phyloP scores from a whole-genome alignment of 108 stramenopile species.

The Epipyxis sp. region DNA sequence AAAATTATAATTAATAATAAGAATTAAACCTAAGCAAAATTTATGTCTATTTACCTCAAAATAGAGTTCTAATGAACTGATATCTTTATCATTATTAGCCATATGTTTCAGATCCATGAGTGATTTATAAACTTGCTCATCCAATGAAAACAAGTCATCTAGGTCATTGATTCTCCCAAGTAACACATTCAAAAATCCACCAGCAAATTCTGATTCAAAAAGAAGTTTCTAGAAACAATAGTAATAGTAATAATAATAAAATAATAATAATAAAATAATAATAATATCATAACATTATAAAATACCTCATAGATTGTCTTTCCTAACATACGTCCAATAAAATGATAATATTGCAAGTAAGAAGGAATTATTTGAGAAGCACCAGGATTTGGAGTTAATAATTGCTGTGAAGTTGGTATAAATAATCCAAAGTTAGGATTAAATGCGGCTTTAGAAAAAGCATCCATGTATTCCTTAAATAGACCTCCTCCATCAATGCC shows the following conservation, averaged over 20 bases:
- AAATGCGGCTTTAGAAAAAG: conserved; percentile 48
- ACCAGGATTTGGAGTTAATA: conserved; percentile 9
- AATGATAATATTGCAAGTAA: conserved; percentile 73
- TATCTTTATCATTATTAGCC: not conserved
- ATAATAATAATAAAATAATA: not conserved
- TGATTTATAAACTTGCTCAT: conserved; percentile 58
- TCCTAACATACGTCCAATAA: conserved; percentile 85
- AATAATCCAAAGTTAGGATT: conserved; percentile 50
- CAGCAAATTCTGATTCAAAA: conserved; percentile 77
- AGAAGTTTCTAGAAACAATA: conserved; percentile 57
- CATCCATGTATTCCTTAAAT: conserved; percentile 82
- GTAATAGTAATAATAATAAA: conserved; percentile 46
- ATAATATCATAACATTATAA: no score
- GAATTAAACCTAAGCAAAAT: not conserved
- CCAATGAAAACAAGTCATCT: conserved; percentile 90
- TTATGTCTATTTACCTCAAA: conserved; percentile 5
- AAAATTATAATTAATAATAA: not conserved
- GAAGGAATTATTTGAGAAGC: not conserved
- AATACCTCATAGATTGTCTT: conserved; percentile 86
- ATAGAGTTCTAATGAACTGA: not conserved
- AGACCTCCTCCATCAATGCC: conserved; percentile 99
- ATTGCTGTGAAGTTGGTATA: conserved; percentile 43
- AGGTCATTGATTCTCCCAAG: conserved; percentile 76
- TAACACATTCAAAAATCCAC: conserved; percentile 80
- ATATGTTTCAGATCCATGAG: conserved; percentile 17